Base-by-base conservation (phyloP, 768 basidiomycete genomes). In the Gautieria morchelliformis region DNA sequence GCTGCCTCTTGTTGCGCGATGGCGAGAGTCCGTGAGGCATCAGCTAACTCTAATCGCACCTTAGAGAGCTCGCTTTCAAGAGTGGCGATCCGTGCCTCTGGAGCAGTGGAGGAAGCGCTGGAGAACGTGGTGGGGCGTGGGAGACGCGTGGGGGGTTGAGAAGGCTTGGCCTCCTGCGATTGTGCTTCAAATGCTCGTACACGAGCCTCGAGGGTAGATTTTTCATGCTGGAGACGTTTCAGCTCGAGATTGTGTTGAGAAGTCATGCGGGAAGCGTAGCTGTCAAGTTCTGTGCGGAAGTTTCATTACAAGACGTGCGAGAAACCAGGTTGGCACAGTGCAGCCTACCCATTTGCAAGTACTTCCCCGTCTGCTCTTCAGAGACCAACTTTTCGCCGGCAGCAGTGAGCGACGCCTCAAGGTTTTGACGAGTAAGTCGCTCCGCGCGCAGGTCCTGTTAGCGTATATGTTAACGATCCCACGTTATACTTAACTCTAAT, bases 61-160 rank as follows among this genome's bases (percentile, higher is more conserved):
- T 81, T 80, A 19, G 67, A 65, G 4, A 85, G 66, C 42, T 88
- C 82, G 47, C 76, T 76, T 66, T 87, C 81, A 22, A 87, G 67
- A 3, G 71, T 70, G 2, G 72, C 69, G 19, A 81, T 69, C 72
- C 62, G 41, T 64, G 64, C 50, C 63, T 68, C 57, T 65, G 64
- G 37, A 75, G 74, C 60, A 63, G 74, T 53, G 48, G 62, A 69
- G 63, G 56, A 1, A 8, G 56, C 35, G 9, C 37, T 37, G 5
- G 56, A 49, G 45, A 48, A 19, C 14, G 56, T 48, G 17, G 56
- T 48, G 20, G 57, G 51, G 20, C 51, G 48, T 3, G 57, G 50
- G 42, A 42, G 48, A 10, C 48, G 42, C 1, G 57, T 33, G 11
- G 24, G 20, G 22, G 33, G 33, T 41, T 52, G 56, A 24, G 53